A percentile compares a stretch with the other conserved stretches of the same genome.
Evolutionary conservation across 768 basidiomycete species (phyloP).

Genomic region (Lyophyllum shimeji): DNA sequence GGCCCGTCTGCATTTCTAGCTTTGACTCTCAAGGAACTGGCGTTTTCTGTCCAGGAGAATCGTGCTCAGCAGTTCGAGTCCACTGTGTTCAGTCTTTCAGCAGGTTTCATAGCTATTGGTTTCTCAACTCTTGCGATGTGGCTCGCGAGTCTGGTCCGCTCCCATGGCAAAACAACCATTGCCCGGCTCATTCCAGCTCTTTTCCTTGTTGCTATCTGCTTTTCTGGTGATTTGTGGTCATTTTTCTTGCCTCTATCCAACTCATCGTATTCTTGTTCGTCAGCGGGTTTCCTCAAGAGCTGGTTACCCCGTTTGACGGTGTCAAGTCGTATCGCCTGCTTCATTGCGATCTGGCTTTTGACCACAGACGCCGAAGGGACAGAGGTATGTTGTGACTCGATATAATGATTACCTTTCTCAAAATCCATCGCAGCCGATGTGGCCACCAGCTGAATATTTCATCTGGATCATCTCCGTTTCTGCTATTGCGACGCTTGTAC

Average conservation of each 20-base stretch:
- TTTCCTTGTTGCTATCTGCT: slow-evolving; percentile 38
- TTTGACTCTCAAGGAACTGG: slow-evolving; percentile 42
- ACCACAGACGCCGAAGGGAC: slow-evolving; percentile 33
- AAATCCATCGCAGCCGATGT: slow-evolving; percentile 15
- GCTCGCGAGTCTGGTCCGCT: slow-evolving; percentile 16
- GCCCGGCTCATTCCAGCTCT: slow-evolving; percentile 38
- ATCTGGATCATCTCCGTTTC: slow-evolving; percentile 41
- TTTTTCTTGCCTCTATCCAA: neutral
- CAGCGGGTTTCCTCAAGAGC: slow-evolving; percentile 36
- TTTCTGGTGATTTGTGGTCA: slow-evolving; percentile 28
- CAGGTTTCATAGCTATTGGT: slow-evolving; percentile 39
- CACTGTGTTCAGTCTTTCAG: slow-evolving; percentile 41
- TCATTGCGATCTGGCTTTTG: slow-evolving; percentile 46
- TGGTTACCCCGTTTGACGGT: slow-evolving; percentile 42
- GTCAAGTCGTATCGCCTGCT: slow-evolving; percentile 45
- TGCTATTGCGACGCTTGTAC: slow-evolving; percentile 34
- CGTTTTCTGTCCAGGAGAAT: slow-evolving; percentile 46
- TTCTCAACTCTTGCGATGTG: slow-evolving; percentile 21
- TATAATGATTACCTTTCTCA: neutral
- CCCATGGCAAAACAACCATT: slow-evolving; percentile 18
- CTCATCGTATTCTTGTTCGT: neutral
- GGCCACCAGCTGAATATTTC: slow-evolving; percentile 30
- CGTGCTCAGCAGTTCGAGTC: slow-evolving; percentile 48
- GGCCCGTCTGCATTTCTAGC: slow-evolving; percentile 38
- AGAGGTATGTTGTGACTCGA: slow-evolving; percentile 22